Evolutionary conservation across 202 grass and related monocot species (phyloP).

Genomic region (Musa balbisiana): DNA sequence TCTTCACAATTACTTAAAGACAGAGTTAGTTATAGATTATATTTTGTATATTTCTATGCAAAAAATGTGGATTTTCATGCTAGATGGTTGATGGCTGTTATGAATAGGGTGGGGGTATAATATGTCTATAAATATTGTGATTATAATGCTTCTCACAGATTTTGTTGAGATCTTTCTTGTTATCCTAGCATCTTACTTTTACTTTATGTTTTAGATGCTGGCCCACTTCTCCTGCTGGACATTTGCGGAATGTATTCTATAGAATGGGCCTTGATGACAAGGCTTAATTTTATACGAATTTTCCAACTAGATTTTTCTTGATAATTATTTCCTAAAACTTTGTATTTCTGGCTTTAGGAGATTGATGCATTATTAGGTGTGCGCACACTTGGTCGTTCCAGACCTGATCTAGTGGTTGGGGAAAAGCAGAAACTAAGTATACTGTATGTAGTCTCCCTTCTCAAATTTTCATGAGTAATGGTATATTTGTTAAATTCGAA

Average conservation of each 20-base stretch:
- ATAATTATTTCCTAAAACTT: background rate
- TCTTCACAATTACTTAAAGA: too few species aligned
- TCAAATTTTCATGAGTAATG: background rate
- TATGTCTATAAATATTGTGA: background rate
- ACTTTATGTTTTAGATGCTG: constrained; percentile 51
- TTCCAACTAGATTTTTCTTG: background rate
- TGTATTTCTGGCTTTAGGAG: constrained; percentile 42
- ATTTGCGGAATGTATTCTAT: constrained; percentile 90
- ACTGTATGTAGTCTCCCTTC: constrained; percentile 48
- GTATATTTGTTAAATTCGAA: background rate
- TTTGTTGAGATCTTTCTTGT: background rate
- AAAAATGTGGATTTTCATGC: too few species aligned
- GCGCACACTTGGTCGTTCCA: constrained; percentile 89
- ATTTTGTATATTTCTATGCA: too few species aligned
- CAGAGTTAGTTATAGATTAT: too few species aligned
- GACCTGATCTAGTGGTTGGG: constrained; percentile 90
- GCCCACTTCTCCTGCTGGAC: constrained; percentile 71
- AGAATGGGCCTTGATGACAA: constrained; percentile 92
- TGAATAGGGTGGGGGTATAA: background rate
- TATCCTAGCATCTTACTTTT: constrained; percentile 14
- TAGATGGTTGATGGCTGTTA: background rate
- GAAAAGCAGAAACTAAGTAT: constrained; percentile 91
- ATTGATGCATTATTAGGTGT: constrained; percentile 88
- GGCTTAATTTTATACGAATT: constrained; percentile 27
- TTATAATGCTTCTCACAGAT: background rate